phyloP scores from a whole-genome alignment of 225 moss, liverwort and hornwort species.

The Anthoceros angustus region DNA sequence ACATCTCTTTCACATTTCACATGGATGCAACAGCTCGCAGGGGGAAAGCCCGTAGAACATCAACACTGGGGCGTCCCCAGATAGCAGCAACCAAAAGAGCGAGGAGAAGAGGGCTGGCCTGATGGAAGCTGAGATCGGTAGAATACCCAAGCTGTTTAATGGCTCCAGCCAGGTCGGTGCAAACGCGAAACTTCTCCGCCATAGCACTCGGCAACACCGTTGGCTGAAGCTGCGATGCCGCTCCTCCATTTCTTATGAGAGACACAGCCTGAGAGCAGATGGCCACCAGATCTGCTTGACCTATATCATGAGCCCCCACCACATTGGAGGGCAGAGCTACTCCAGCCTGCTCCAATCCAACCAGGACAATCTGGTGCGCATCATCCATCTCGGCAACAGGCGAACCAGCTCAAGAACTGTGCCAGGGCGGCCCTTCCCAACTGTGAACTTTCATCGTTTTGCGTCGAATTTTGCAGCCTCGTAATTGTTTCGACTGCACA shows the following conservation, averaged over 20 bases:
- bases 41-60: background rate
- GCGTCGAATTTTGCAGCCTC: too few species aligned
- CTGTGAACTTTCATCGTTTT: too few species aligned
- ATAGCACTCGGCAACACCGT: conserved; percentile 28
- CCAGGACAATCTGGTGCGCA: conserved; percentile 49
- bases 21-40: background rate
- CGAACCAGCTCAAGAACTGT: background rate
- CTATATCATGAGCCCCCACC: conserved; percentile 20
- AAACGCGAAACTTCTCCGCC: conserved; percentile 31
- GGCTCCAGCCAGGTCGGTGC: conserved; percentile 31
- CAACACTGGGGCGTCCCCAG: background rate
- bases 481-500: too few species aligned
- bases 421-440: too few species aligned
- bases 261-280: conserved; percentile 30
- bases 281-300: conserved; percentile 31
- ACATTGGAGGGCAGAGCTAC: conserved; percentile 25
- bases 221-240: conserved; percentile 15
- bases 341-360: conserved; percentile 48
- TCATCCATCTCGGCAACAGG: conserved; percentile 28
- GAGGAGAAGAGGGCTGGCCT: conserved; percentile 17
- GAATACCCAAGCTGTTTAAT: conserved; percentile 37
- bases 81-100: background rate
- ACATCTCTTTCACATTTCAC: background rate
- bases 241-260: conserved; percentile 24
- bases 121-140: conserved; percentile 33